A percentile compares a stretch with the other conserved stretches of the same genome.
These are phyloP conservation scores for Rhodocollybia butyracea DNA, from an alignment of 768 basidiomycete species.

Conservation along the genomic window DNA sequence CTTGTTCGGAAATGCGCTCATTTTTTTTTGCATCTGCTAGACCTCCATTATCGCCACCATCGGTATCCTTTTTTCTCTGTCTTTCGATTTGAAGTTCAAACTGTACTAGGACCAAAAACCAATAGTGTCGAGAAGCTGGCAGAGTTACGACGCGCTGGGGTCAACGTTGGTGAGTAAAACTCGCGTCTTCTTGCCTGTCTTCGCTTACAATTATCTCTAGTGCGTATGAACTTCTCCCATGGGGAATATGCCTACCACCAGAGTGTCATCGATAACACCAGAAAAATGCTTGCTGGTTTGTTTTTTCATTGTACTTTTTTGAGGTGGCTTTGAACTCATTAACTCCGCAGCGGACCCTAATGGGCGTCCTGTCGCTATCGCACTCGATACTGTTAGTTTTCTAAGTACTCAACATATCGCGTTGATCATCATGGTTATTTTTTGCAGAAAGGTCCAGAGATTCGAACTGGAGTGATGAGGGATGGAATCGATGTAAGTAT, in stretches of 20 bases:
- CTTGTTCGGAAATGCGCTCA: background rate
- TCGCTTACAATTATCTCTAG: constrained; percentile 36
- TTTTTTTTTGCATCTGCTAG: constrained; percentile 36
- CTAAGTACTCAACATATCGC: constrained; percentile 10
- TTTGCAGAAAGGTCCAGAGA: constrained; percentile 95
- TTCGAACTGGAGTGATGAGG: constrained; percentile 92
- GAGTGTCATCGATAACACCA: constrained; percentile 96
- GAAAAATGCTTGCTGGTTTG: constrained; percentile 78
- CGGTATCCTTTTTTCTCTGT: constrained; percentile 42
- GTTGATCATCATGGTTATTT: background rate
- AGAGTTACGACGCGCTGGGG: constrained; percentile 84
- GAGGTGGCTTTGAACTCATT: background rate
- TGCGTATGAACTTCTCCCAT: constrained; percentile 99
- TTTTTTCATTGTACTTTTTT: constrained; percentile 6
- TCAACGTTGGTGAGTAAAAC: constrained; percentile 85
- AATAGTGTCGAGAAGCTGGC: constrained; percentile 87
- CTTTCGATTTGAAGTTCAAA: background rate
- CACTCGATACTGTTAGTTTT: constrained; percentile 85
- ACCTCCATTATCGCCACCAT: constrained; percentile 99
- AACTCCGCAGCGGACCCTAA: constrained; percentile 50
- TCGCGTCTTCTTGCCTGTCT: background rate
- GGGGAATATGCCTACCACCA: constrained; percentile 98
- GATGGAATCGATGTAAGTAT: constrained; percentile 78
- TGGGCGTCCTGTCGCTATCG: constrained; percentile 95
- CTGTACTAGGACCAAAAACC: constrained; percentile 81